Base-by-base conservation (phyloP, 345 rosid genomes). In the Bruguiera parviflora region DNA sequence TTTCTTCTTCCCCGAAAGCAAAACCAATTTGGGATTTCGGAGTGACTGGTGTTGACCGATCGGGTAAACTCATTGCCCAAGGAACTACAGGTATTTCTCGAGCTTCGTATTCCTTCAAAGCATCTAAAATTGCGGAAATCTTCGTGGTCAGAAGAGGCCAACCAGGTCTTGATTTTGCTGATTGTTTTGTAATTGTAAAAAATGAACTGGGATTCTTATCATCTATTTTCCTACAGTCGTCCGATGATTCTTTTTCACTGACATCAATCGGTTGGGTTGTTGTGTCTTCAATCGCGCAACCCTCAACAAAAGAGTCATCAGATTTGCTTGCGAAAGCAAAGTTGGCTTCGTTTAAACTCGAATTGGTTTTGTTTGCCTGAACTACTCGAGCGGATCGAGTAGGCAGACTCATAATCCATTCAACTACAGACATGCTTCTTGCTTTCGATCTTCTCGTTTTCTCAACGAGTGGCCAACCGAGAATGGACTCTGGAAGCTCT, bases 381-480 rank as follows among this genome's bases (percentile, higher is more conserved):
- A 43, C 24, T 69, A 73, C 22, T 39, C 37, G 57, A 46, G 51
- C 58, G 8, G 58, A 56, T 64, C 69, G 63, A 31, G 31, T 43
- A 22, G 69, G 69, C 5, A 46, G 64, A 22, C 31, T 57, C 64
- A 43, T 21, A 7, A 64, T 52, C 69, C 73, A 63, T 47, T 68
- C 78, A 19, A 63, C 31, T 15, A 64, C 56, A 2, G 73, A 68
- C 29, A 43, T 80, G n/a, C 70, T 70, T 69, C 77, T 77, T 32
- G 51, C 71, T 28, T 66, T 58, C 18, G 28, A 66, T 51, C 25
- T 69, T 28, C 65, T 63, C 51, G 39, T 71, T 68, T 71, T 70
- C 19, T 27, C 60, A 63, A 75, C 71, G 24, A 74, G 69, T 8
- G 86, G 88, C 86, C 88, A 84, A 10, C 88, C 86, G 33, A 72